These are phyloP conservation scores for Lactarius deliciosus DNA, from an alignment of 768 basidiomycete genomes.

Conservation along the genomic window DNA sequence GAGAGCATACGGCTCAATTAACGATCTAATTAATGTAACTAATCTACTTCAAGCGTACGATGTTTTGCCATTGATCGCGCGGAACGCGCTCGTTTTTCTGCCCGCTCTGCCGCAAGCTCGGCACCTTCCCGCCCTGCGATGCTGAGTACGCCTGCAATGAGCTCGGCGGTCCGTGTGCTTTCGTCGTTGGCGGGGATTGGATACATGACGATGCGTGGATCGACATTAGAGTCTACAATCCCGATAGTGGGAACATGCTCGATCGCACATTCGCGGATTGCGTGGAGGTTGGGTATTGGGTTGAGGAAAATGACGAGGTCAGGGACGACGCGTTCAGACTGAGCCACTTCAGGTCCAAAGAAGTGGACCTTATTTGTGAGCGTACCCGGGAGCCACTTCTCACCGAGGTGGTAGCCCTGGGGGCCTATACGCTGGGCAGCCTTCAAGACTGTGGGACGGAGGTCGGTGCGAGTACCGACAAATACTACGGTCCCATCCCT, in stretches of 20 bases:
- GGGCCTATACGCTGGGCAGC: constrained; percentile 76
- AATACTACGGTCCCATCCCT: constrained; percentile 86
- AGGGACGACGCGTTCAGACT: constrained; percentile 61
- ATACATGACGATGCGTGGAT: constrained; percentile 96
- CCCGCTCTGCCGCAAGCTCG: constrained; percentile 43
- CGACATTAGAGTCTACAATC: constrained; percentile 91
- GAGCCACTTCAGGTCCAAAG: constrained; percentile 58
- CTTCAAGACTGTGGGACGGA: constrained; percentile 69
- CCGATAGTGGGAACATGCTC: constrained; percentile 92
- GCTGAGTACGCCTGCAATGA: constrained; percentile 86
- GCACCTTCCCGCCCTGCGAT: constrained; percentile 81
- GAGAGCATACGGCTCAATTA: neutral
- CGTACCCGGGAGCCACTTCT: constrained; percentile 93
- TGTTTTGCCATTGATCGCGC: constrained; percentile 20
- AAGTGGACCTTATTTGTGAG: constrained; percentile 83
- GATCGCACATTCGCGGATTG: constrained; percentile 88
- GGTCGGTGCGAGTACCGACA: constrained; percentile 82
- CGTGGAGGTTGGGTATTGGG: constrained; percentile 78
- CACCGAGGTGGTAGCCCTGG: constrained; percentile 82
- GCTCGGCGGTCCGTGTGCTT: constrained; percentile 83
- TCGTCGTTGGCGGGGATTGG: constrained; percentile 99
- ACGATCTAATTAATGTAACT: constrained; percentile 12
- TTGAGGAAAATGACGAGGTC: constrained; percentile 92
- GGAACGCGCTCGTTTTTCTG: constrained; percentile 21
- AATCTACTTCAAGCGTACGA: constrained; percentile 27